A percentile compares a stretch with the other conserved stretches of the same genome.
phyloP scores from a whole-genome alignment of 179 eudicot genomes.

The Actinidia chinensis region DNA sequence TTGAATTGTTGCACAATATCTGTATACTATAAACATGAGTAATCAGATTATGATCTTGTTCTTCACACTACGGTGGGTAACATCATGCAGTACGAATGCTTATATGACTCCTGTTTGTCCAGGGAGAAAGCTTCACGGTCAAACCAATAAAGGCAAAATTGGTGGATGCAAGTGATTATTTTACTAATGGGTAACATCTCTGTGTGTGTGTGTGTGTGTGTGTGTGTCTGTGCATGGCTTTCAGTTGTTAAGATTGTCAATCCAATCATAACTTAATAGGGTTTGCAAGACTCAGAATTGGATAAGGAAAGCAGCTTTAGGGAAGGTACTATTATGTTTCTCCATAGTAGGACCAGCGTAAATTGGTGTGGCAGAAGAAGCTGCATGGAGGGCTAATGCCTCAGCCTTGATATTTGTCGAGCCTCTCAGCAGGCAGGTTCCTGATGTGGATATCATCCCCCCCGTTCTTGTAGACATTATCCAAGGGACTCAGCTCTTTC shows the following conservation, averaged over 20 bases:
- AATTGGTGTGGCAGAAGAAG: conserved; percentile 34
- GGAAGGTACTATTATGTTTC: conserved; percentile 46
- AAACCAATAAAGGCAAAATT: conserved; percentile 28
- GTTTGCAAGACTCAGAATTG: conserved; percentile 27
- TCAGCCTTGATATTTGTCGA: conserved; percentile 41
- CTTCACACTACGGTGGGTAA: neutral
- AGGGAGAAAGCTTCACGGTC: conserved; percentile 42
- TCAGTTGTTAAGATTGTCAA: neutral
- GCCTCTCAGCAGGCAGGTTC: conserved; percentile 32
- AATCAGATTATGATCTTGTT: too few relatives aligned
- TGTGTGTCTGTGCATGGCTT: neutral
- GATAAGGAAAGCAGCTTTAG: conserved; percentile 22
- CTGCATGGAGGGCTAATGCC: conserved; percentile 29
- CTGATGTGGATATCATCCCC: conserved; percentile 38
- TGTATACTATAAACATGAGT: too few relatives aligned
- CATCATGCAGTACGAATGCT: neutral
- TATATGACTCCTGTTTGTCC: conserved; percentile 14
- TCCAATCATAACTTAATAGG: conserved; percentile 21
- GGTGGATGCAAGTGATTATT: conserved; percentile 27
- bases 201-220: conserved; percentile 1
- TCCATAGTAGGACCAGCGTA: conserved; percentile 27
- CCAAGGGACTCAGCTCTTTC: conserved; percentile 40
- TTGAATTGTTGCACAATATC: too few relatives aligned
- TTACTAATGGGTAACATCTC: conserved; percentile 30
- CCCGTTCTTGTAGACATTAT: conserved; percentile 33